Percentiles rank a stretch among this genome's conserved stretches.
Evolutionary conservation across 441 rosid genomes (phyloP).

Genomic region (Brassica balearica): DNA sequence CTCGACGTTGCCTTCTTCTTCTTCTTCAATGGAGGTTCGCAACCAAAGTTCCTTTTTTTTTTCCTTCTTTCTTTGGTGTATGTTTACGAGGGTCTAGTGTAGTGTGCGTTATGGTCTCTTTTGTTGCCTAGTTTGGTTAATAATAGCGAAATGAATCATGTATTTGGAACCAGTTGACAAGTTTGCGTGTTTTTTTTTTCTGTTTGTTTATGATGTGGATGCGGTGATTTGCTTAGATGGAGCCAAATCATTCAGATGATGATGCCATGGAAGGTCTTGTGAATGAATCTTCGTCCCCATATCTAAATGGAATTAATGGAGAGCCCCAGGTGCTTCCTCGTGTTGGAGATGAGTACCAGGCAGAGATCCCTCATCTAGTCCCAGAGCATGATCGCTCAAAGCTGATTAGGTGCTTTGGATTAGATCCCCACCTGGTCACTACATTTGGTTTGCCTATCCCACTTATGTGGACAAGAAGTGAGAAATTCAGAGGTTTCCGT

Average conservation of each 20-base stretch:
- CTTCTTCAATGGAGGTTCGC: slow-evolving; percentile 51
- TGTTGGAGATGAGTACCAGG: slow-evolving; percentile 66
- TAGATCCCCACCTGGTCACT: slow-evolving; percentile 23
- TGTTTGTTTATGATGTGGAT: background rate
- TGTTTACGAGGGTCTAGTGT: slow-evolving; percentile 21
- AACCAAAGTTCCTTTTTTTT: slow-evolving; percentile 25
- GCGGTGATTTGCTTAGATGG: slow-evolving; percentile 43
- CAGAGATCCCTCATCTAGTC: slow-evolving; percentile 50
- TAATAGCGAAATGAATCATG: slow-evolving; percentile 22
- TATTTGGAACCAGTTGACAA: slow-evolving; percentile 14
- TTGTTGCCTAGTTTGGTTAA: slow-evolving; percentile 1
- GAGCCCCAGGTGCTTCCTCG: slow-evolving; percentile 52
- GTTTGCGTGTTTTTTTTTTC: background rate
- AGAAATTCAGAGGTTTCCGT: slow-evolving; percentile 44
- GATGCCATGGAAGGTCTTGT: slow-evolving; percentile 39
- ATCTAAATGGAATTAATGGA: slow-evolving; percentile 45
- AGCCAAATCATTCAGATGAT: slow-evolving; percentile 40
- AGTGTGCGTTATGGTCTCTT: slow-evolving; percentile 1
- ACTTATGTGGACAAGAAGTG: slow-evolving; percentile 57
- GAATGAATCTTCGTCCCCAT: slow-evolving; percentile 36
- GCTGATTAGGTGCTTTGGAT: slow-evolving; percentile 27
- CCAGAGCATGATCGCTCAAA: slow-evolving; percentile 33
- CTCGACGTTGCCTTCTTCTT: slow-evolving; percentile 48
- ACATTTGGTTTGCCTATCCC: slow-evolving; percentile 52
- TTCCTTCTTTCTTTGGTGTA: slow-evolving; percentile 3